Percentiles rank a stretch among this genome's conserved stretches.
Evolutionary conservation across 768 basidiomycete genomes (phyloP).

Genomic region (Suillus occidentalis): DNA sequence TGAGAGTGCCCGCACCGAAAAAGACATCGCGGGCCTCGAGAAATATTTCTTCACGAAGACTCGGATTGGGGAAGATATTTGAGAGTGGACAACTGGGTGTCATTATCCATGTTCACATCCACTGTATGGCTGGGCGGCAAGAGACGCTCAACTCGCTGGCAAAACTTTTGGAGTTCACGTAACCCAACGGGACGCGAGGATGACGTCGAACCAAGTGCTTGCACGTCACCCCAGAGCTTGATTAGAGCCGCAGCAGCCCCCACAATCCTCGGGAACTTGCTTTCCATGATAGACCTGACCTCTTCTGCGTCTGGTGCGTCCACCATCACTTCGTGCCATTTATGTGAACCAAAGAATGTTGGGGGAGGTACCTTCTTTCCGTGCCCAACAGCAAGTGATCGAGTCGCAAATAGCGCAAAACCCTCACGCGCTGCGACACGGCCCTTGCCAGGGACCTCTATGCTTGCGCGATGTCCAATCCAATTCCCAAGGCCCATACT

Average conservation of each 20-base stretch:
- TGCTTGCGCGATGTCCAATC: slow-evolving; percentile 67
- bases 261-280: slow-evolving; percentile 64
- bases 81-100: slow-evolving; percentile 40
- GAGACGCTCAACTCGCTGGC: slow-evolving; percentile 64
- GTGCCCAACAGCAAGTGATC: slow-evolving; percentile 57
- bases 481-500: slow-evolving; percentile 66
- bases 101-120: slow-evolving; percentile 37
- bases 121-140: slow-evolving; percentile 52
- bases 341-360: slow-evolving; percentile 83
- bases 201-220: slow-evolving; percentile 46
- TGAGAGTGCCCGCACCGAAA: slow-evolving; percentile 69
- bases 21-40: slow-evolving; percentile 90
- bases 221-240: slow-evolving; percentile 66
- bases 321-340: slow-evolving; percentile 72
- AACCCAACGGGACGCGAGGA: slow-evolving; percentile 67
- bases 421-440: slow-evolving; percentile 70
- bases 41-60: slow-evolving; percentile 84
- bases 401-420: slow-evolving; percentile 89
- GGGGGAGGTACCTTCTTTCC: slow-evolving; percentile 53
- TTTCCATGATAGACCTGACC: slow-evolving; percentile 64
- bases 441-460: slow-evolving; percentile 76
- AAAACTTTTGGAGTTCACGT: slow-evolving; percentile 83
- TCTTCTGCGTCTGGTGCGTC: slow-evolving; percentile 64
- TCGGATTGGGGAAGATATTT: slow-evolving; percentile 58
- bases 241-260: slow-evolving; percentile 56